Percentiles rank a stretch among this genome's conserved stretches.
Evolutionary conservation across 1,284 basidiomycete genomes (phyloP).

Genomic region (Austroboletus novae-zelandiae): DNA sequence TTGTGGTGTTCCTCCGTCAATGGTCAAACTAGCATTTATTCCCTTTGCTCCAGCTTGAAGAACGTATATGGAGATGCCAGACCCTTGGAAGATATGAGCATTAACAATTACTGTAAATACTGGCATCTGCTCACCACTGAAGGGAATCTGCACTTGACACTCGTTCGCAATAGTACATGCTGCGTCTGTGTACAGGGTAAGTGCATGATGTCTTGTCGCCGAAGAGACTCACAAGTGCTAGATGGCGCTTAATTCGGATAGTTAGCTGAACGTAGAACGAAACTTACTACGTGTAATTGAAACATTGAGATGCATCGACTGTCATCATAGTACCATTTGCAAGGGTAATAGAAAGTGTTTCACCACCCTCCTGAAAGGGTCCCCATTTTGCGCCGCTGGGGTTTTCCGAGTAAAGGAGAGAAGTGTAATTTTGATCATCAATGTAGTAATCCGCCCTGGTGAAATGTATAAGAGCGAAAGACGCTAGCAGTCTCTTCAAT

Average conservation of each 20-base stretch:
- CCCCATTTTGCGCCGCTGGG: conserved; percentile 14
- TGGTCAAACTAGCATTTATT: conserved; percentile 12
- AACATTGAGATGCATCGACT: conserved; percentile 19
- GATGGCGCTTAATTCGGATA: background rate
- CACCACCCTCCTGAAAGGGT: conserved; percentile 7
- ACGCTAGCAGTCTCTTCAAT: conserved; percentile 2
- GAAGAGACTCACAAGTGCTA: conserved; percentile 11
- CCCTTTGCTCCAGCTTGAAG: conserved; percentile 18
- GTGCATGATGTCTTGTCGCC: background rate
- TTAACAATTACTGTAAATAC: background rate
- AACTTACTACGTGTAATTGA: conserved; percentile 18
- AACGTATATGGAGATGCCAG: conserved; percentile 18
- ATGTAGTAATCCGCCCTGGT: conserved; percentile 17
- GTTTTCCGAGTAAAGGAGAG: conserved; percentile 15
- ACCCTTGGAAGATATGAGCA: conserved; percentile 11
- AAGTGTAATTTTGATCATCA: conserved; percentile 19
- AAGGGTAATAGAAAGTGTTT: conserved; percentile 9
- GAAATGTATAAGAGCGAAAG: conserved; percentile 1
- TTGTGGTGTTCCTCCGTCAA: conserved; percentile 9
- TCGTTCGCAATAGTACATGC: conserved; percentile 8
- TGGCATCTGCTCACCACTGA: conserved; percentile 6
- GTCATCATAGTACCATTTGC: conserved; percentile 15
- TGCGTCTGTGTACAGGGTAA: conserved; percentile 8
- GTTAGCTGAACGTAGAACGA: background rate
- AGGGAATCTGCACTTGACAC: conserved; percentile 20